Base-by-base conservation (phyloP, 129 eudicot genomes). In the Cynara cardunculus region DNA sequence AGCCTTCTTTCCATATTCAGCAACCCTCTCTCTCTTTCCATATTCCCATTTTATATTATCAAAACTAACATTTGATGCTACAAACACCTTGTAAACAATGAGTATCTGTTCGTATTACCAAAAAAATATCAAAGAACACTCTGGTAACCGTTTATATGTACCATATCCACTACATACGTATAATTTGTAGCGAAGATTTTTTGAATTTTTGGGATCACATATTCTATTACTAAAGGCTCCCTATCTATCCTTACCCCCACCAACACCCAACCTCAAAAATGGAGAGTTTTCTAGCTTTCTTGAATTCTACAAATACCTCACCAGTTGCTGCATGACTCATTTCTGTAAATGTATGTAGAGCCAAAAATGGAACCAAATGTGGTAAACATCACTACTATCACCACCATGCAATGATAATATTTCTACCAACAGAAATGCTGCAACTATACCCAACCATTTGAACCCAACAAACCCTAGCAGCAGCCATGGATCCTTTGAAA, bases 311-410 rank as follows among this genome's bases (percentile, higher is more conserved):
- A 53, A 56, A 56, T 56, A 81, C 14, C 32, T 68, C 46, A 68
- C 19, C 34, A 22, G 3, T 72, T 46, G 62, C 28, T 74, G 49
- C 74, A 66, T 26, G 67, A 73, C 35, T 25, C 30, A 56, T 56
- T 56, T 56, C 24, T 56, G 9, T 4, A 53, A 16, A 53, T 53
- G 22, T 53, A 53, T 16, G 21, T 53, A 53, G 59, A 49, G 7
- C 62, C 62, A 49, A 49, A 56, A 16, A 56, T 0, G 65, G 65
- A 49, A 21, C 5, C 10, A 21, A 62, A 56, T n/a, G 21, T 75
- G 64, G 77, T 53, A 83, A 71, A 41, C 35, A 78, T 77, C 74
- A 77, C 82, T 39, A 61, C 73, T 18, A 62, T 35, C 22, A 83
- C 67, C 73, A 71, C 74, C 53, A 41, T 1, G 71, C 71, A 53